Evolutionary conservation across 1,284 basidiomycete species (phyloP).

Genomic region (Microbotryum saponariae): DNA sequence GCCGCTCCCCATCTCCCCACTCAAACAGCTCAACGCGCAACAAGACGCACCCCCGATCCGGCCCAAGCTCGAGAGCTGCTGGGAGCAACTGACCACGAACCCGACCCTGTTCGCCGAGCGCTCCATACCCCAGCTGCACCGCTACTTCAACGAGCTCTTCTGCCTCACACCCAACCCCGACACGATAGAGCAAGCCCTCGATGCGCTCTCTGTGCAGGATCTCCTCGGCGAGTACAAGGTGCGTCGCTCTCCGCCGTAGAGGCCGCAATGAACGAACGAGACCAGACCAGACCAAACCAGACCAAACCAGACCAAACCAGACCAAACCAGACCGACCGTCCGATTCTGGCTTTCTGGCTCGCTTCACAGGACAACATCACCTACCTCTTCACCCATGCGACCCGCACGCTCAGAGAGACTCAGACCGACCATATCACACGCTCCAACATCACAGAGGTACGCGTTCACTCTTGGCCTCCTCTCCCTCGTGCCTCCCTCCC

Average conservation of each 20-base stretch:
- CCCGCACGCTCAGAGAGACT: constrained; percentile 26
- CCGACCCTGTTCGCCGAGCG: constrained; percentile 10
- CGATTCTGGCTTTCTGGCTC: no score
- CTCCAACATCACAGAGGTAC: constrained; percentile 28
- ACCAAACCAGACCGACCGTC: no score
- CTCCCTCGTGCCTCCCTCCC: no score
- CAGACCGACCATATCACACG: constrained; percentile 13
- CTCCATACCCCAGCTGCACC: background rate
- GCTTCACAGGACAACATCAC: constrained; percentile 28
- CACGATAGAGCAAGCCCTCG: constrained; percentile 8
- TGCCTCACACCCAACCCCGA: constrained; percentile 21
- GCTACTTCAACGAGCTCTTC: constrained; percentile 32
- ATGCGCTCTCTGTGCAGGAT: constrained; percentile 11
- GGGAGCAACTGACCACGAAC: constrained; percentile 11
- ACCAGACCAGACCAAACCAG: no score
- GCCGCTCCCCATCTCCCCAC: constrained; percentile 12
- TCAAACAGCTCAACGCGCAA: constrained; percentile 24
- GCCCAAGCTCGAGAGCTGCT: constrained; percentile 10
- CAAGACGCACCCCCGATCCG: background rate
- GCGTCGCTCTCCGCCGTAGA: background rate
- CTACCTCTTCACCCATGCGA: constrained; percentile 28
- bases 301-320: no score
- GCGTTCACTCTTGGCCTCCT: background rate
- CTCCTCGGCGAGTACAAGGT: constrained; percentile 16
- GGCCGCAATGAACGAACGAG: background rate